Evolutionary conservation across 2,329 filamentous ascomycete species (phyloP), one percentile per base, ranked within the genome.

Genomic region (Fusarium sarcochroum): DNA sequence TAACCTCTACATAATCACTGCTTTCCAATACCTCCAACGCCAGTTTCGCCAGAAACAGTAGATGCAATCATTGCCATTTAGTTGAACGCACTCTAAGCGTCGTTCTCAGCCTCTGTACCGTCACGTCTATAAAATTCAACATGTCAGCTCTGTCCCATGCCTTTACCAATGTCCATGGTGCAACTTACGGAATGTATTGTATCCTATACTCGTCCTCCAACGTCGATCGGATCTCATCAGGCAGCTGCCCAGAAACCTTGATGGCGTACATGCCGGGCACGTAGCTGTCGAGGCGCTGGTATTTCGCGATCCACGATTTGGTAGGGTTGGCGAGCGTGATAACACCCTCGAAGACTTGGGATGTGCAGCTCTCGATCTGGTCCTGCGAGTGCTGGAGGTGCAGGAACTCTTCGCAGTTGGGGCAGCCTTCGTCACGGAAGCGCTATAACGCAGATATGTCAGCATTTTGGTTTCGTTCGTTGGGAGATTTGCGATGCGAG

Each of bases 331-430:
- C 89, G 37, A 98, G 86, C 40, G 93, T 89, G 78, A 98, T 93
- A 69, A 98, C 82, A 47, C 96, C 96, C 80, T 99, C 96, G 78
- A 96, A 99, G 70, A 98, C 94, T 76, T 95, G 93, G 15, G 93
- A 97, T 20, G 96, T 99, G 87, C 94, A 98, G 82, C 94, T 93
- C 77, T 93, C 90, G 76, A 98, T 92, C 68, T 90, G 87, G 64
- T 99, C 96, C 73, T 87, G 83, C 70, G 91, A 92, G 77, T 91
- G 90, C 69, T 89, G 87, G 64, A 98, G 91, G 79, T 93, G 90
- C 61, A 99, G 91, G 80, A 97, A 93, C 49, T 92, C 89, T 77
- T 98, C 95, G 86, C 96, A 99, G 85, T 99, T 99, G 66, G 96
- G 96, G 78, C 96, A 99, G 72, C 96, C 96, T 77, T 92, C 87